These are phyloP conservation scores for Avena atlantica DNA, from an alignment of 176 grass and related monocot genomes.

Conservation along the genomic window DNA sequence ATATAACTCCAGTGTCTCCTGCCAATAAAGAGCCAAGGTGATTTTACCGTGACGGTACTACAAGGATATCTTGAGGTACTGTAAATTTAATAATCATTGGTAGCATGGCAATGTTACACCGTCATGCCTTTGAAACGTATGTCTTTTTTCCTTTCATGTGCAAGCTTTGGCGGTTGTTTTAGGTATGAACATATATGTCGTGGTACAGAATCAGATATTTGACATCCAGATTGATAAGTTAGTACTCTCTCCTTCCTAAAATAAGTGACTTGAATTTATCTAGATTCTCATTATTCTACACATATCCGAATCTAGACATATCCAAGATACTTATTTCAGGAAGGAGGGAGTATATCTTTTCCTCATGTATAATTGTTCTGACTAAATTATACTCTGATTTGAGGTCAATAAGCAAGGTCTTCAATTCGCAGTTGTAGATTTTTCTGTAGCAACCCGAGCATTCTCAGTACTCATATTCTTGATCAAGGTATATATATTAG, in stretches of 20 bases:
- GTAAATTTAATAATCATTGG: no score
- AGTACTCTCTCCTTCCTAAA: background rate
- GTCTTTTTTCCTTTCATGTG: background rate
- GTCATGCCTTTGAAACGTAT: background rate
- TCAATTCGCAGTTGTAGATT: slow-evolving; percentile 70
- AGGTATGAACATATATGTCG: slow-evolving; percentile 88
- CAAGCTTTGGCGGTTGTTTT: slow-evolving; percentile 69
- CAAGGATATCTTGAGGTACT: slow-evolving; percentile 63
- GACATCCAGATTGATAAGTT: slow-evolving; percentile 92
- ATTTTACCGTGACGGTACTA: slow-evolving; percentile 58
- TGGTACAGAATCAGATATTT: slow-evolving; percentile 77
- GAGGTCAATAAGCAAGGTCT: slow-evolving; percentile 85
- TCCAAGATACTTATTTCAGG: no score
- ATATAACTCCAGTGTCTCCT: slow-evolving; percentile 78
- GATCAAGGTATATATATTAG: slow-evolving; percentile 65
- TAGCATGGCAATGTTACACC: background rate
- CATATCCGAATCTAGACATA: no score
- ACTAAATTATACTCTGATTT: slow-evolving; percentile 22
- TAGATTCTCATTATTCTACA: no score
- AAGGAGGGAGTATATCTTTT: background rate
- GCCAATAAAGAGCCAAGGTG: slow-evolving; percentile 56
- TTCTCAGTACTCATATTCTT: slow-evolving; percentile 51
- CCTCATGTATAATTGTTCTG: background rate
- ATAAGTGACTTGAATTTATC: no score
- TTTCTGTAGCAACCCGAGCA: slow-evolving; percentile 63